Evolutionary conservation across 768 basidiomycete species (phyloP), one percentile per base, ranked within the genome.

Genomic region (Kwoniella shandongensis): DNA sequence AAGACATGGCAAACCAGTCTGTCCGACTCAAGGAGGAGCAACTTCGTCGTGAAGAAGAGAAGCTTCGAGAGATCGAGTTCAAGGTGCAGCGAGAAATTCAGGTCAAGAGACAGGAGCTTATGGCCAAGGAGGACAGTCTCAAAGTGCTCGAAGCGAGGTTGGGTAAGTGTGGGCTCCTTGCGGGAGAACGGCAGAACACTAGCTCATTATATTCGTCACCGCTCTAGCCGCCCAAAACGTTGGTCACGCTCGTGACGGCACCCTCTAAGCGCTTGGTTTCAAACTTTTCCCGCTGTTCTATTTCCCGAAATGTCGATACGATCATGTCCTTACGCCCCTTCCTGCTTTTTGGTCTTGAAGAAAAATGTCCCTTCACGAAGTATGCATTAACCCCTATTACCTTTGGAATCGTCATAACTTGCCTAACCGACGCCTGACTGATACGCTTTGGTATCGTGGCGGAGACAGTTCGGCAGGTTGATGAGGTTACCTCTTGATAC

Each of bases 1-100:
- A 97, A 77, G 96, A 98, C 72, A 84, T 99, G 66, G 96, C 96
- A 17, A 91, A 86, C 51, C 96, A 98, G 79, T 90, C 88, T 59
- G 92, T 97, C 44, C 88, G 94, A 54, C 86, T 98, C 80, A 98
- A 98, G 81, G 96, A 98, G 80, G 96, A 99, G 76, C 96, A 98
- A 76, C 86, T 99, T 57, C 87, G 93, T 67, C 81, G 89, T 59
- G 96, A 99, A 77, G 92, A 96, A 80, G 91, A 96, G 81, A 94
- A 94, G 86, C 83, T 99, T 64, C 91, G 94, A 61, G 96, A 99
- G 80, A 89, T 97, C 77, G 96, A 99, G 78, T 84, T 97, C 78
- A 93, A 91, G 78, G 91, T 97, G 26, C 93, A 97, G 78, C 84
- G 96, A 46, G 96, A 99, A 81, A 91, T 99, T 78, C 90, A 89